phyloP scores from a whole-genome alignment of 148 eudicot genomes.

The Salicornia ramosissima region DNA sequence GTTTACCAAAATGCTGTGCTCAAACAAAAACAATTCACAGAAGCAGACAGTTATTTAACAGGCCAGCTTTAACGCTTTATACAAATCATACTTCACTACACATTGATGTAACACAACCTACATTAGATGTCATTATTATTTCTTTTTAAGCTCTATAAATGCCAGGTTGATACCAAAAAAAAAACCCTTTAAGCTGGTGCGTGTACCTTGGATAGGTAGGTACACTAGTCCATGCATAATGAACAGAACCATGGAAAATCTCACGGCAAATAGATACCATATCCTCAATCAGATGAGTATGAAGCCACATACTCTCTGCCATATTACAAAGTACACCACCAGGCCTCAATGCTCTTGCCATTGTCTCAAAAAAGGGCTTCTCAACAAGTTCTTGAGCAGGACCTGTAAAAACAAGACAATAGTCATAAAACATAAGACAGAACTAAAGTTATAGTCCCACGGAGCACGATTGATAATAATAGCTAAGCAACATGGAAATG shows the following conservation, averaged over 20 bases:
- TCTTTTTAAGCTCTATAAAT: background rate
- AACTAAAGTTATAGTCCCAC: too few species aligned
- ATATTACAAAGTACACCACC: slow-evolving; percentile 98
- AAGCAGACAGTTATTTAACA: background rate
- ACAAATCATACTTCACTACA: background rate
- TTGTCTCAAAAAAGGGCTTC: slow-evolving; percentile 76
- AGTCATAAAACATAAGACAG: background rate
- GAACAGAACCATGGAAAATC: slow-evolving; percentile 83
- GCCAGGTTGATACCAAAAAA: background rate
- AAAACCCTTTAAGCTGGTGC: background rate
- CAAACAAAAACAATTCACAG: background rate
- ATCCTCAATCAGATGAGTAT: slow-evolving; percentile 91
- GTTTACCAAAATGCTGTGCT: background rate
- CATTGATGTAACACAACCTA: background rate
- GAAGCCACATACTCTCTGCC: slow-evolving; percentile 99
- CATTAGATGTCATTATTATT: background rate
- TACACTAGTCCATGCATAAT: slow-evolving; percentile 94
- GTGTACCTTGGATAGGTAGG: slow-evolving; percentile 98
- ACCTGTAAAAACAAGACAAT: slow-evolving; percentile 39
- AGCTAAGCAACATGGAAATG: background rate
- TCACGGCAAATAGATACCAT: slow-evolving; percentile 70
- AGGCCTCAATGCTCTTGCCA: slow-evolving; percentile 87
- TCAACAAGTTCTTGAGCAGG: slow-evolving; percentile 96
- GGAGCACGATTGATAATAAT: too few species aligned
- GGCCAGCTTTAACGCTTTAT: background rate